These are phyloP conservation scores for Fagopyrum homotropicum DNA, from an alignment of 148 eudicot genomes.

Conservation along the genomic window DNA sequence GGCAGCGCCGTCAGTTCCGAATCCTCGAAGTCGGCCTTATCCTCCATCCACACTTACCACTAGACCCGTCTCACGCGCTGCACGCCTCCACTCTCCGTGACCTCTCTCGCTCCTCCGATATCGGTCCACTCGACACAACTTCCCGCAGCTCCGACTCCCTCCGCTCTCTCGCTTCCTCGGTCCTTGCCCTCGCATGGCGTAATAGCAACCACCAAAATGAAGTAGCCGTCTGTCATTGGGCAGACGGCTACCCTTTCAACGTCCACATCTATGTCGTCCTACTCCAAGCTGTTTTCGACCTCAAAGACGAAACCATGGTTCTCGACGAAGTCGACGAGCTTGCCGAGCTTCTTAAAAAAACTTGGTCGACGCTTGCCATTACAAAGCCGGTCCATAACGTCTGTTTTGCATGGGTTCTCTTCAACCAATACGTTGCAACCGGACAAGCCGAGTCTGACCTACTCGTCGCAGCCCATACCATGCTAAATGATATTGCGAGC, in stretches of 20 bases:
- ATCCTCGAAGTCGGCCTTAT: constrained; percentile 65
- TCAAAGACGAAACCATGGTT: constrained; percentile 53
- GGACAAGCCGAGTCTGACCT: constrained; percentile 73
- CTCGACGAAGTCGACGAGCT: constrained; percentile 91
- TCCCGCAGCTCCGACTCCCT: constrained; percentile 56
- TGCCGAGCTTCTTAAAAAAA: constrained; percentile 78
- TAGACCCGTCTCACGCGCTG: constrained; percentile 37
- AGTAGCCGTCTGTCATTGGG: constrained; percentile 68
- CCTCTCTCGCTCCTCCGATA: constrained; percentile 34
- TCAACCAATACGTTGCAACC: constrained; percentile 54
- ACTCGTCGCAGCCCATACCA: constrained; percentile 44
- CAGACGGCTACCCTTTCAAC: constrained; percentile 83
- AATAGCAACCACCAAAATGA: constrained; percentile 38
- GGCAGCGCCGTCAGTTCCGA: constrained; percentile 79
- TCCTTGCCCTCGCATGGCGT: constrained; percentile 65
- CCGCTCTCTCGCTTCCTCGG: constrained; percentile 48
- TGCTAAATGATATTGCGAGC: constrained; percentile 62
- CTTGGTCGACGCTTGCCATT: constrained; percentile 71
- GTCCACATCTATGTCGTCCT: constrained; percentile 57
- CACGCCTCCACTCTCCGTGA: constrained; percentile 38
- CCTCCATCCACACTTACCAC: constrained; percentile 54
- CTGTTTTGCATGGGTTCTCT: constrained; percentile 79
- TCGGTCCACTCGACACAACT: constrained; percentile 55
- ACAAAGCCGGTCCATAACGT: constrained; percentile 53
- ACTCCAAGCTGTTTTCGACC: constrained; percentile 62